Conservation (phyloP, 2,329 filamentous ascomycete species). For the Calonectria pauciramosa region DNA sequence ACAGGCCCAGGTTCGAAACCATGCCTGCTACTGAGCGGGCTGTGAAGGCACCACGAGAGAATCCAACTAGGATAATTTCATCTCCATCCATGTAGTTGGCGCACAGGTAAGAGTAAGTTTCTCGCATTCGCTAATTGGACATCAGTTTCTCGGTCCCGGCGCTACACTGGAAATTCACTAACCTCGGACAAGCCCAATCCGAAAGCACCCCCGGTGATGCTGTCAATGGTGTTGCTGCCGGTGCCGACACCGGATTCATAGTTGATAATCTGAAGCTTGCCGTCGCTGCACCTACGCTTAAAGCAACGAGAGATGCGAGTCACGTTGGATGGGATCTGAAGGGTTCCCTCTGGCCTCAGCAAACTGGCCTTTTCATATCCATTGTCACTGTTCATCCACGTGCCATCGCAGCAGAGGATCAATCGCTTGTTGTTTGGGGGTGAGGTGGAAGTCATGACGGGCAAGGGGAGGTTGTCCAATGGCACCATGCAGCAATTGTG, state of each 20-base stretch:
- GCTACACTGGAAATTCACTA: conserved; percentile 26
- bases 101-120: conserved; percentile 73
- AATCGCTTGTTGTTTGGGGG: conserved; percentile 57
- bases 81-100: conserved; percentile 72
- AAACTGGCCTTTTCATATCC: conserved; percentile 58
- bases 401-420: conserved; percentile 67
- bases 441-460: neutral
- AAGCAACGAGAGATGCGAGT: conserved; percentile 72
- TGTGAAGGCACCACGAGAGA: conserved; percentile 71
- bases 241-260: conserved; percentile 74
- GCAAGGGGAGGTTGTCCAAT: neutral
- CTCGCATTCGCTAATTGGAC: conserved; percentile 63
- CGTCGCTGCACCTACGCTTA: conserved; percentile 63
- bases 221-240: conserved; percentile 62
- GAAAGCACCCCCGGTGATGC: conserved; percentile 67
- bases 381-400: conserved; percentile 67
- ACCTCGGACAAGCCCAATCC: conserved; percentile 68
- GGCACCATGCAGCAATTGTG: neutral
- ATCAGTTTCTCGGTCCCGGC: conserved; percentile 1
- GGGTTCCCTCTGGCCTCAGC: conserved; percentile 52
- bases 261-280: conserved; percentile 69
- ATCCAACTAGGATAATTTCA: conserved; percentile 69
- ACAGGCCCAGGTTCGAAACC: conserved; percentile 63
- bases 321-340: conserved; percentile 71
- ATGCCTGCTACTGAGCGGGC: conserved; percentile 69